Percentiles rank a stretch among this genome's conserved stretches.
Evolutionary conservation across 73 alveolate genomes (phyloP).

Genomic region (Strombidium stylifer): DNA sequence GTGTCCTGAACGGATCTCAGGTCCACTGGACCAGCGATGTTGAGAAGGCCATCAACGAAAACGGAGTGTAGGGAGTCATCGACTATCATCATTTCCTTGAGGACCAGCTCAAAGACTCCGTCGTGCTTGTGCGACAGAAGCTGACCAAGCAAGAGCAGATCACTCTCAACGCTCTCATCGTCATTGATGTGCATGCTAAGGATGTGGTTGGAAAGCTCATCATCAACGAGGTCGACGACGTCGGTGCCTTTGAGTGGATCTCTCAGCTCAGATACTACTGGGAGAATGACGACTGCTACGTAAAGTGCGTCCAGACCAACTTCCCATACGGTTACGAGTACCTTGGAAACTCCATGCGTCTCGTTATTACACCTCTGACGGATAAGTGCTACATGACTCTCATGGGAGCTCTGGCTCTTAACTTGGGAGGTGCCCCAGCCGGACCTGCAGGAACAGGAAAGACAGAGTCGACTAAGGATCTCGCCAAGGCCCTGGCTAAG

Average conservation of each 20-base stretch:
- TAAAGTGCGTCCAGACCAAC: slow-evolving; percentile 97
- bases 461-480: slow-evolving; percentile 97
- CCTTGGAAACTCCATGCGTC: slow-evolving; percentile 98
- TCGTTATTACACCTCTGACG: slow-evolving; percentile 99
- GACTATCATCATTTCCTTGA: slow-evolving; percentile 75
- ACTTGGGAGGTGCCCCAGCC: slow-evolving; percentile 99
- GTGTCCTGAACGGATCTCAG: slow-evolving; percentile 96
- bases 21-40: slow-evolving; percentile 99
- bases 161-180: slow-evolving; percentile 98
- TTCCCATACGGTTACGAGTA: slow-evolving; percentile 99
- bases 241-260: slow-evolving; percentile 99
- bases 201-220: slow-evolving; percentile 97
- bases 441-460: slow-evolving; percentile 99
- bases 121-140: slow-evolving; percentile 96
- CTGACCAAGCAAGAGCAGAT: slow-evolving; percentile 92
- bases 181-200: slow-evolving; percentile 99
- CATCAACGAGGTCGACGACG: slow-evolving; percentile 69
- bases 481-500: slow-evolving; percentile 94
- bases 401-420: slow-evolving; percentile 98
- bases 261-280: slow-evolving; percentile 99
- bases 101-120: slow-evolving; percentile 87
- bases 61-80: slow-evolving; percentile 67
- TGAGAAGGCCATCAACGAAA: slow-evolving; percentile 89
- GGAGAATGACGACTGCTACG: slow-evolving; percentile 96
- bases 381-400: slow-evolving; percentile 98